These are phyloP conservation scores for Teunomyces funiuensis DNA, from an alignment of 805 yeast species.

Conservation along the genomic window DNA sequence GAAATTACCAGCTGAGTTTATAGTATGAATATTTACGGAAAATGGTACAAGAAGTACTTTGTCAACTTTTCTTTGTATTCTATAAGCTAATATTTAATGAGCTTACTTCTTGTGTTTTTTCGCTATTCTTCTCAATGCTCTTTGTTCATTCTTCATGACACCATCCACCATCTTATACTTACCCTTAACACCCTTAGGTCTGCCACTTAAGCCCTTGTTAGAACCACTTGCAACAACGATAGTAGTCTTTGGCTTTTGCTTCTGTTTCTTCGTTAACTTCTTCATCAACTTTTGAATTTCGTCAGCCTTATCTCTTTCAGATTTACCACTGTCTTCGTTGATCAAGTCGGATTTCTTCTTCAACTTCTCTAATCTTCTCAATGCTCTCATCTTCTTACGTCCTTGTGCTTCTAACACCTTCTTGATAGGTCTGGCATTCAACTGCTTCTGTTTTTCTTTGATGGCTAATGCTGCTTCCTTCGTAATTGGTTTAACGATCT, in stretches of 20 bases:
- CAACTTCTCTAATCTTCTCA: slow-evolving; percentile 79
- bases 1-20: too few species aligned
- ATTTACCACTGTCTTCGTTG: slow-evolving; percentile 80
- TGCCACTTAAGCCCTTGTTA: slow-evolving; percentile 84
- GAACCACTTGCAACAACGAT: slow-evolving; percentile 84
- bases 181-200: slow-evolving; percentile 97
- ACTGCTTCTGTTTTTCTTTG: slow-evolving; percentile 46
- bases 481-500: slow-evolving; percentile 86
- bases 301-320: slow-evolving; percentile 92
- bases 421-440: slow-evolving; percentile 97
- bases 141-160: slow-evolving; percentile 92
- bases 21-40: too few species aligned
- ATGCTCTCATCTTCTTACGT: slow-evolving; percentile 91
- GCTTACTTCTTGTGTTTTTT: slow-evolving; percentile 71
- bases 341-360: slow-evolving; percentile 91
- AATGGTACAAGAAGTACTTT: neutral
- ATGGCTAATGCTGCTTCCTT: slow-evolving; percentile 66
- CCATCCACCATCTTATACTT: slow-evolving; percentile 99
- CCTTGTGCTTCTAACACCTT: slow-evolving; percentile 98
- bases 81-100: neutral
- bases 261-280: slow-evolving; percentile 72
- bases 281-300: slow-evolving; percentile 86
- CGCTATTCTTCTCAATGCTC: slow-evolving; percentile 86
- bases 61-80: neutral
- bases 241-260: slow-evolving; percentile 76